Evolutionary conservation across 352 stramenopile species (phyloP).

Genomic region (Globisporangium paroecandrum): DNA sequence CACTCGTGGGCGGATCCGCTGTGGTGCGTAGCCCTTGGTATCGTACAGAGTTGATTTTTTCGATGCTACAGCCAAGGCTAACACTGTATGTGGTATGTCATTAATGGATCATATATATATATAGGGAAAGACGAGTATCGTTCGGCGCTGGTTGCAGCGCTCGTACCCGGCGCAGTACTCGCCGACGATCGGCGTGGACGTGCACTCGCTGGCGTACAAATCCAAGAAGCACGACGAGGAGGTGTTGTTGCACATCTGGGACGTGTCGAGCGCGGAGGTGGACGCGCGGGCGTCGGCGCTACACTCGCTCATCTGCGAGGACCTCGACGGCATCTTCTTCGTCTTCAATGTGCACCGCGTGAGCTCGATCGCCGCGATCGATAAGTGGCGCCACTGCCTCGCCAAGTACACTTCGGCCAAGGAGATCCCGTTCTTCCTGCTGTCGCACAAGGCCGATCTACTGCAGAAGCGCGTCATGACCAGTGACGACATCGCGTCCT

Average conservation of each 20-base stretch:
- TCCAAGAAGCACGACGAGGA: conserved; percentile 32
- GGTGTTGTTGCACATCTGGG: conserved; percentile 68
- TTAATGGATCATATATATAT: conserved; percentile 1
- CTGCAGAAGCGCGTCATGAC: conserved; percentile 85
- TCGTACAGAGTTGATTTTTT: background rate
- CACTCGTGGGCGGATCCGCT: conserved; percentile 67
- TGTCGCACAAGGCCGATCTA: conserved; percentile 82
- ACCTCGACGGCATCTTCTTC: conserved; percentile 83
- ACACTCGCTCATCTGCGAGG: conserved; percentile 69
- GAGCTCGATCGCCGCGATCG: conserved; percentile 79
- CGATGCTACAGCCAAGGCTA: background rate
- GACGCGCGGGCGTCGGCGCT: conserved; percentile 57
- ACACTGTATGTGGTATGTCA: background rate
- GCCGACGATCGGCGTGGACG: conserved; percentile 79
- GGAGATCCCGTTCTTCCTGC: conserved; percentile 75
- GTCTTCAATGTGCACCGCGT: conserved; percentile 88
- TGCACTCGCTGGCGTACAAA: conserved; percentile 44
- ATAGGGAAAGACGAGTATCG: conserved; percentile 81
- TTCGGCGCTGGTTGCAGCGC: conserved; percentile 69
- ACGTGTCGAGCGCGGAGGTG: conserved; percentile 73
- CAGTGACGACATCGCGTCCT: conserved; percentile 82
- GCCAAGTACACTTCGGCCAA: conserved; percentile 70
- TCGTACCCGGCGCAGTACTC: conserved; percentile 68
- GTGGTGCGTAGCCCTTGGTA: conserved; percentile 36
- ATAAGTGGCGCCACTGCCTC: conserved; percentile 79